A percentile compares a stretch with the other conserved stretches of the same genome.
phyloP scores from a whole-genome alignment of 1,284 basidiomycete species.

The Ustilago bromivora region DNA sequence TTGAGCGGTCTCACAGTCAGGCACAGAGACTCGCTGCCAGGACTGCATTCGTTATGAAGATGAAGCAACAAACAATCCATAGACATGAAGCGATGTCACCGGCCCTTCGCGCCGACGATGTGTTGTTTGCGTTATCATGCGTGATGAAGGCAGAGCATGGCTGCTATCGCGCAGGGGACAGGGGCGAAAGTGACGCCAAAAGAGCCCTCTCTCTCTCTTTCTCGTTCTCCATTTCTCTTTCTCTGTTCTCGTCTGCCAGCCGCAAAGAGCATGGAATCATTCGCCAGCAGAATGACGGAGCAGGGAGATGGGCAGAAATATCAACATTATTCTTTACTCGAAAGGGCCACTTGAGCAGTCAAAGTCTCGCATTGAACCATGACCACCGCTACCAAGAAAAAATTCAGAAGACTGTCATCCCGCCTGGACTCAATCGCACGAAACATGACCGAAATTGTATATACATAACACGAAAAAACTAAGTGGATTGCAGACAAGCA shows the following conservation, averaged over 20 bases:
- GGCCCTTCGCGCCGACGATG: neutral
- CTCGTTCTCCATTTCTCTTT: neutral
- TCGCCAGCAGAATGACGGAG: slow-evolving; percentile 5
- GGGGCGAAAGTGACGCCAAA: neutral
- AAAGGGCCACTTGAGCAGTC: neutral
- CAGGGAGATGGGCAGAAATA: slow-evolving; percentile 3
- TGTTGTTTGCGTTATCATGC: neutral
- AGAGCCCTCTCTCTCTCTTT: neutral
- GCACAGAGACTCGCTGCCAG: no score
- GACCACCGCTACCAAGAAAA: neutral
- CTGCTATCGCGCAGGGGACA: slow-evolving; percentile 1
- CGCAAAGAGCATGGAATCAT: neutral
- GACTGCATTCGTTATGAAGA: neutral
- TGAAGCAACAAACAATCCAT: no score
- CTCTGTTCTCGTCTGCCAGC: no score
- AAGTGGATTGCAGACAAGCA: no score
- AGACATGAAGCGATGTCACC: no score
- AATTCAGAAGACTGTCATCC: neutral
- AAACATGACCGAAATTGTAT: no score
- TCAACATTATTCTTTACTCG: neutral
- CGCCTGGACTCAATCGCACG: no score
- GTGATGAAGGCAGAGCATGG: slow-evolving; percentile 8
- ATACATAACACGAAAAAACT: no score
- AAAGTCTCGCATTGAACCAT: neutral
- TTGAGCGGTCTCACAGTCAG: no score